phyloP scores from a whole-genome alignment of 2,329 filamentous ascomycete genomes.

The Aspergillus calidoustus region DNA sequence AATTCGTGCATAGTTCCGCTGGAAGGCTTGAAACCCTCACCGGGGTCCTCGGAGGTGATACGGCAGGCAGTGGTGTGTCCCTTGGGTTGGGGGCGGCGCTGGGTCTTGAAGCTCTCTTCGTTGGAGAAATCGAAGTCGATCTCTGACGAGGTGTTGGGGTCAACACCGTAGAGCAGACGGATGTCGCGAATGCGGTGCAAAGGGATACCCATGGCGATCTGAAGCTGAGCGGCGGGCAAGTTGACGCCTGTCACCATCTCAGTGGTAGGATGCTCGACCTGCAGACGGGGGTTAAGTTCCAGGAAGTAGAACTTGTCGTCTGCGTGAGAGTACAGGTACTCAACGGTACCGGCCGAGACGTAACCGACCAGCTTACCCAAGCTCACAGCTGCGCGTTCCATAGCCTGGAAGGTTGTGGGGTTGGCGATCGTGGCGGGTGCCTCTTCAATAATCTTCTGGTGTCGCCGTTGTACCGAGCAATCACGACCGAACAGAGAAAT shows the following conservation, averaged over 20 bases:
- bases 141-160: constrained; percentile 80
- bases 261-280: constrained; percentile 98
- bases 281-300: constrained; percentile 96
- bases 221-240: constrained; percentile 92
- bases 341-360: constrained; percentile 97
- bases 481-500: constrained; percentile 98
- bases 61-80: constrained; percentile 97
- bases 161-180: constrained; percentile 90
- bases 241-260: constrained; percentile 99
- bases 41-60: constrained; percentile 98
- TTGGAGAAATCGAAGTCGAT: constrained; percentile 98
- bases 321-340: constrained; percentile 96
- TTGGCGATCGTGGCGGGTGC: constrained; percentile 97
- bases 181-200: constrained; percentile 96
- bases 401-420: constrained; percentile 83
- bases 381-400: constrained; percentile 96
- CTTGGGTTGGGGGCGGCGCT: constrained; percentile 89
- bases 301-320: constrained; percentile 99
- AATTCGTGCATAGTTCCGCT: constrained; percentile 98
- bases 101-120: constrained; percentile 78
- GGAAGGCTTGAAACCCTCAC: constrained; percentile 99
- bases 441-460: constrained; percentile 99
- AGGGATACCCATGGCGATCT: constrained; percentile 98
- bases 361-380: constrained; percentile 94
- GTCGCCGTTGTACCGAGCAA: constrained; percentile 95